Percentiles rank a stretch among this genome's conserved stretches.
phyloP scores from a whole-genome alignment of 1,284 basidiomycete species.

The Rhodofomes roseus region DNA sequence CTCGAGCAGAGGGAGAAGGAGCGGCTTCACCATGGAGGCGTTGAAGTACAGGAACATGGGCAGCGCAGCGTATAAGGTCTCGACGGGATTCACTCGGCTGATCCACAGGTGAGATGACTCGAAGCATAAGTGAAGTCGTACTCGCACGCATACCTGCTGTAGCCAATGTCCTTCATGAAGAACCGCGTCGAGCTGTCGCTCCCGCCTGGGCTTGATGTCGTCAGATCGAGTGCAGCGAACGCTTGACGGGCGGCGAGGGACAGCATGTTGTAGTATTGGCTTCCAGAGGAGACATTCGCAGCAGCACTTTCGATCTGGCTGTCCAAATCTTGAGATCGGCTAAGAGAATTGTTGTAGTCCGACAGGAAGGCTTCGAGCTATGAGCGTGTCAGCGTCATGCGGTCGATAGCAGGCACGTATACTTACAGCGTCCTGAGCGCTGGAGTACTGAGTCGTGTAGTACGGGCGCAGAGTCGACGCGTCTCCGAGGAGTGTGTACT shows the following conservation, averaged over 20 bases:
- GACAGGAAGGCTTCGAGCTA: slow-evolving; percentile 15
- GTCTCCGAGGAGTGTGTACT: slow-evolving; percentile 13
- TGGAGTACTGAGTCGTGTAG: slow-evolving; percentile 20
- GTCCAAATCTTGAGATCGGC: slow-evolving; percentile 23
- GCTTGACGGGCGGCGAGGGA: slow-evolving; percentile 39
- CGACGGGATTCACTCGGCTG: slow-evolving; percentile 40
- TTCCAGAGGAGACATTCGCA: slow-evolving; percentile 12
- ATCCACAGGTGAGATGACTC: neutral
- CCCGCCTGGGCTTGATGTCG: slow-evolving; percentile 28
- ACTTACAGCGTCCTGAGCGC: slow-evolving; percentile 15
- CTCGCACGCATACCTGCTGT: slow-evolving; percentile 4
- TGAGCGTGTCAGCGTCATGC: neutral
- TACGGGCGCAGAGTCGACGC: slow-evolving; percentile 20
- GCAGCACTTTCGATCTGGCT: slow-evolving; percentile 19
- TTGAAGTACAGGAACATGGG: slow-evolving; percentile 46
- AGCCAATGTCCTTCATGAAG: slow-evolving; percentile 39
- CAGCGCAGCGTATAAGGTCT: slow-evolving; percentile 43
- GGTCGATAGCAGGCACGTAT: neutral
- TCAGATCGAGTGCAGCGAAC: slow-evolving; percentile 36
- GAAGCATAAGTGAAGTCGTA: slow-evolving; percentile 9
- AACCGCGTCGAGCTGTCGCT: slow-evolving; percentile 36
- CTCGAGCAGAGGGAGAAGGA: slow-evolving; percentile 44
- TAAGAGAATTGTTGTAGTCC: slow-evolving; percentile 18
- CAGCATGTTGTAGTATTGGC: slow-evolving; percentile 36
- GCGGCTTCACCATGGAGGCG: slow-evolving; percentile 33